Base-by-base conservation (phyloP, 2,329 filamentous ascomycete genomes). In the Clathrospora elynae region DNA sequence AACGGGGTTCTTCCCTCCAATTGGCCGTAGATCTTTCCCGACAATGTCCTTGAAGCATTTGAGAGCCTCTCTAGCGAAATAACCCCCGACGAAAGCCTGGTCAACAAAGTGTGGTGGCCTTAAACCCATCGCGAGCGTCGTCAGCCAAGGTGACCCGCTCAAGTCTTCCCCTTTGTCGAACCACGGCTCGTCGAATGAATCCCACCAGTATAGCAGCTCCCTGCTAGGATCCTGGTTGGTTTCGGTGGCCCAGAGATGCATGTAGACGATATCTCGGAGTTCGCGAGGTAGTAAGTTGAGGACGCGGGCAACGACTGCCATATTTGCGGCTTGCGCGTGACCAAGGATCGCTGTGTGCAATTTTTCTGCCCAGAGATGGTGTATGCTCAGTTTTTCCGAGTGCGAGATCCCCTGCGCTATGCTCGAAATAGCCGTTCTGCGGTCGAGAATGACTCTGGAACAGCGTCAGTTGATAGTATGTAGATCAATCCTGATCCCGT, bases 61-160 rank as follows among this genome's bases (percentile, higher is more conserved):
- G 17, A 48, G 40, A 2, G 35, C 35, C 22, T 48, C 39, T 23
- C 17, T 28, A n/a, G 44, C 40, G 19, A 38, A 38, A 2, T 12
- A 6, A 1, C 12, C 16, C 8, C 38, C 47, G 23, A 50, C 35
- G 12, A 48, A 42, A 2, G 17, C 34, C n/a, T 33, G 20, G 17
- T 48, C 40, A 17, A 48, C 31, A 19, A 48, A 49, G 28, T 48
- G 33, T n/a, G 40, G 45, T 10, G 40, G 44, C 11, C 25, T 29
- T 6, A 45, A 29, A 20, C 12, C 19, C 9, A 24, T 37, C 8
- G 4, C 20, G n/a, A 12, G 18, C 16, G 34, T 20, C 18, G 8
- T 13, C 6, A 40, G 20, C 26, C 17, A 30, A 5, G 24, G 20
- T 12, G 31, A 29, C n/a, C 20, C 30, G 17, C 11, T 20, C 4